Evolutionary conservation across 2,329 filamentous ascomycete genomes (phyloP).

Genomic region (Scedosporium apiospermum): DNA sequence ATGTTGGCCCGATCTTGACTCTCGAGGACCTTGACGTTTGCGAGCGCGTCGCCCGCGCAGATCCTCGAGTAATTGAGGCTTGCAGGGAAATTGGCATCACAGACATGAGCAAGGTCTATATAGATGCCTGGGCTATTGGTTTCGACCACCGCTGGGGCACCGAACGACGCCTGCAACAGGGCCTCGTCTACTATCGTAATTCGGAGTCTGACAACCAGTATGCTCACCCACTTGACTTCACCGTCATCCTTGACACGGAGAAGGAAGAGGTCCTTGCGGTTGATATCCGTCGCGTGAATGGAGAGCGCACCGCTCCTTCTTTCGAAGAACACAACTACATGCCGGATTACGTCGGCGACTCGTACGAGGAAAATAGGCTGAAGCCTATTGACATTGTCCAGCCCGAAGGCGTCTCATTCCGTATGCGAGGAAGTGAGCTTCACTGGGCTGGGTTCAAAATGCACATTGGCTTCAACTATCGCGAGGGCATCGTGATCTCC

Average conservation of each 20-base stretch:
- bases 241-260: conserved; percentile 78
- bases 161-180: conserved; percentile 73
- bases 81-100: conserved; percentile 76
- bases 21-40: conserved; percentile 82
- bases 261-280: conserved; percentile 73
- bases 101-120: conserved; percentile 94
- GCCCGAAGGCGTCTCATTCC: conserved; percentile 82
- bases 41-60: conserved; percentile 64
- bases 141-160: conserved; percentile 85
- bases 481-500: conserved; percentile 81
- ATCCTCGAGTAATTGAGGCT: conserved; percentile 83
- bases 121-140: conserved; percentile 92
- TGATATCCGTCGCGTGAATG: conserved; percentile 67
- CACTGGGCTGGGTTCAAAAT: conserved; percentile 92
- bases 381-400: conserved; percentile 85
- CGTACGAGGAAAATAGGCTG: conserved; percentile 52
- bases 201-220: conserved; percentile 82
- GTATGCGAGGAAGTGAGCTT: conserved; percentile 61
- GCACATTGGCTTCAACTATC: conserved; percentile 91
- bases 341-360: conserved; percentile 66
- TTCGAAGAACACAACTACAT: conserved; percentile 73
- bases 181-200: conserved; percentile 90
- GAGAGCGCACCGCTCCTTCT: conserved; percentile 57
- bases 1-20: conserved; percentile 48
- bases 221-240: conserved; percentile 85